These are phyloP conservation scores for Cucumis melo DNA, from an alignment of 306 rosid species.

Conservation along the genomic window DNA sequence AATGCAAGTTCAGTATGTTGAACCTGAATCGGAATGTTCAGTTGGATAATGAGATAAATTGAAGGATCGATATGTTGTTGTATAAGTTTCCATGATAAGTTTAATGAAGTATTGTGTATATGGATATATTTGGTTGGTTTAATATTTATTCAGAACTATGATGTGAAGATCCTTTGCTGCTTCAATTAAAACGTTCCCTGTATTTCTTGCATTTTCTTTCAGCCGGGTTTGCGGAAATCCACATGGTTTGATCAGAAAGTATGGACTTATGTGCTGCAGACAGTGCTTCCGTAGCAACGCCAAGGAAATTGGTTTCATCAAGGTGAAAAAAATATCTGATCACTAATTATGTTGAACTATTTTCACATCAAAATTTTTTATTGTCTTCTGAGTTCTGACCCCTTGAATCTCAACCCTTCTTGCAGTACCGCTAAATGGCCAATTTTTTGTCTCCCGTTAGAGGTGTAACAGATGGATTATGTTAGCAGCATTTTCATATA, in stretches of 20 bases:
- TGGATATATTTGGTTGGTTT: background rate
- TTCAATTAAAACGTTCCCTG: background rate
- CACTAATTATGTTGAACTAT: background rate
- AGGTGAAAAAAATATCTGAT: slow-evolving; percentile 21
- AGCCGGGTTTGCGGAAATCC: slow-evolving; percentile 68
- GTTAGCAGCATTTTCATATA: background rate
- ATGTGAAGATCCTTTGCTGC: background rate
- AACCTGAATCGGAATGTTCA: background rate
- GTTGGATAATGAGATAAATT: background rate
- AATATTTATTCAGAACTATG: background rate
- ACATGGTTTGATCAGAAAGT: slow-evolving; percentile 84
- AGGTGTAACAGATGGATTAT: background rate
- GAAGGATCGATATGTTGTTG: background rate
- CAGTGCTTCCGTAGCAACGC: slow-evolving; percentile 97
- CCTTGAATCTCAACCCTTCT: background rate
- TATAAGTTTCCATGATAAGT: background rate
- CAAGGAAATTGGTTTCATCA: slow-evolving; percentile 92
- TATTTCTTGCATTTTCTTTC: background rate
- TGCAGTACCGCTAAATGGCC: slow-evolving; percentile 11
- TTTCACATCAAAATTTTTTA: background rate
- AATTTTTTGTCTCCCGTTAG: background rate
- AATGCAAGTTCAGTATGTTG: background rate
- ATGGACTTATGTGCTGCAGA: slow-evolving; percentile 93
- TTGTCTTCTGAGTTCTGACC: background rate
- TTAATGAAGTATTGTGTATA: background rate